A percentile compares a stretch with the other conserved stretches of the same genome.
Evolutionary conservation across 352 stramenopile genomes (phyloP).

Genomic region (Phytophthora rubi): DNA sequence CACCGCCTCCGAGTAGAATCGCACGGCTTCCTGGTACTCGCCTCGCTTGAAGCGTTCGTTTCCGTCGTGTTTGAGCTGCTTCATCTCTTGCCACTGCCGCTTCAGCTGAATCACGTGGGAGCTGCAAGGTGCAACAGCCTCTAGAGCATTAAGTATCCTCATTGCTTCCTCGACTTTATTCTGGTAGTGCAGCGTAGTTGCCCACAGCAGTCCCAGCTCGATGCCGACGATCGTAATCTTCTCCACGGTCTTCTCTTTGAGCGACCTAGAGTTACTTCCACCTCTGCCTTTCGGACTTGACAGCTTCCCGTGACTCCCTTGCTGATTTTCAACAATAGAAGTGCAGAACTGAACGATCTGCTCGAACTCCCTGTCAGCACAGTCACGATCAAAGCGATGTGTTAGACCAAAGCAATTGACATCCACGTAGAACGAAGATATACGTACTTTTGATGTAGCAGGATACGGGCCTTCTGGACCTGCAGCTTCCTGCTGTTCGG

Average conservation of each 20-base stretch:
- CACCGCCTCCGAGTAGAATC: conserved; percentile 72
- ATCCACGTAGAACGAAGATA: neutral
- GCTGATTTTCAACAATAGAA: conserved; percentile 63
- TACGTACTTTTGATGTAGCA: conserved; percentile 76
- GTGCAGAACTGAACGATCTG: conserved; percentile 58
- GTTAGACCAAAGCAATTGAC: neutral
- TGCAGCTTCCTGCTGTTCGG: conserved; percentile 62
- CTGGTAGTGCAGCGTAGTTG: conserved; percentile 72
- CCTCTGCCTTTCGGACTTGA: conserved; percentile 1
- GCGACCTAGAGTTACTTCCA: conserved; percentile 13
- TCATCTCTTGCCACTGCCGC: conserved; percentile 68
- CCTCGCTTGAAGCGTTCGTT: conserved; percentile 73
- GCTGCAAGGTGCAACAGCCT: conserved; percentile 71
- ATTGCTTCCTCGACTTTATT: conserved; percentile 73
- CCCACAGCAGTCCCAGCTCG: conserved; percentile 66
- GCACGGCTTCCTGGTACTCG: conserved; percentile 59
- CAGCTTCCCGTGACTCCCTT: conserved; percentile 17
- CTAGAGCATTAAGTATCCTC: conserved; percentile 57
- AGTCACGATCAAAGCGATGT: neutral
- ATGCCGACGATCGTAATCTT: conserved; percentile 64
- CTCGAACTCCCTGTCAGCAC: conserved; percentile 54
- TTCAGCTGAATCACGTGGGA: conserved; percentile 77
- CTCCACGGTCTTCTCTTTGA: conserved; percentile 33
- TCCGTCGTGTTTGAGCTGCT: conserved; percentile 66
- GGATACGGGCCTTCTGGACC: conserved; percentile 62